A percentile compares a stretch with the other conserved stretches of the same genome.
phyloP scores from a whole-genome alignment of 495 filamentous ascomycete species.

The Xanthoparmelia taractica region DNA sequence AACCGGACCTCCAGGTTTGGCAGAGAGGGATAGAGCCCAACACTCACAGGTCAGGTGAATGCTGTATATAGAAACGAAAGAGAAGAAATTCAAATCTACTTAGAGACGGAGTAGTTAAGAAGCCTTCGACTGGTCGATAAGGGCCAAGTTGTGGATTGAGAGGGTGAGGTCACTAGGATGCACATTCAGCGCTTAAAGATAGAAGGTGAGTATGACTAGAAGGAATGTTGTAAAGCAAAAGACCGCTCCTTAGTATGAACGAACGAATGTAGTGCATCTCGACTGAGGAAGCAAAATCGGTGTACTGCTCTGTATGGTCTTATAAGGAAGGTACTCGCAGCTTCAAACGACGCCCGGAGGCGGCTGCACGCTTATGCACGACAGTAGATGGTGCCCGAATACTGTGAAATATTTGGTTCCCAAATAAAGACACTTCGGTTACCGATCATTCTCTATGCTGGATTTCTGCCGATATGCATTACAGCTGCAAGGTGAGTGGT shows the following conservation, averaged over 20 bases:
- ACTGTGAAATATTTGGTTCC: constrained; percentile 18
- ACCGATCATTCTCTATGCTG: constrained; percentile 1
- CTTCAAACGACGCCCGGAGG: constrained; percentile 13
- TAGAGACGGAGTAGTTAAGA: neutral
- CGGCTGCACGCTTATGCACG: constrained; percentile 19
- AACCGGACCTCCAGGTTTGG: neutral
- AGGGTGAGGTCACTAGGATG: neutral
- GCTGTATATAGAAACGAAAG: neutral
- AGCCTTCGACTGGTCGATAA: neutral
- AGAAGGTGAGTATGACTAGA: neutral
- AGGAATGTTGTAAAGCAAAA: neutral
- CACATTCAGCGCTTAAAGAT: constrained; percentile 12
- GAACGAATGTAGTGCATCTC: constrained; percentile 14
- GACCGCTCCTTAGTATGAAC: constrained; percentile 1
- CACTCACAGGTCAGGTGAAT: neutral
- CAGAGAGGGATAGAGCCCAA: neutral
- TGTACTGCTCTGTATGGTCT: constrained; percentile 11
- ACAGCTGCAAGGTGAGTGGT: constrained; percentile 17
- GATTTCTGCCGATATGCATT: constrained; percentile 16
- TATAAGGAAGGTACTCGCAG: constrained; percentile 19
- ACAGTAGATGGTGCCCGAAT: constrained; percentile 9
- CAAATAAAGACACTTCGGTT: constrained; percentile 9
- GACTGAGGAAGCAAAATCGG: constrained; percentile 8
- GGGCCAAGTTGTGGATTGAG: neutral
- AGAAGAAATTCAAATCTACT: neutral